Evolutionary conservation across 352 stramenopile genomes (phyloP).

Genomic region (Nannochloropsis limnetica): DNA sequence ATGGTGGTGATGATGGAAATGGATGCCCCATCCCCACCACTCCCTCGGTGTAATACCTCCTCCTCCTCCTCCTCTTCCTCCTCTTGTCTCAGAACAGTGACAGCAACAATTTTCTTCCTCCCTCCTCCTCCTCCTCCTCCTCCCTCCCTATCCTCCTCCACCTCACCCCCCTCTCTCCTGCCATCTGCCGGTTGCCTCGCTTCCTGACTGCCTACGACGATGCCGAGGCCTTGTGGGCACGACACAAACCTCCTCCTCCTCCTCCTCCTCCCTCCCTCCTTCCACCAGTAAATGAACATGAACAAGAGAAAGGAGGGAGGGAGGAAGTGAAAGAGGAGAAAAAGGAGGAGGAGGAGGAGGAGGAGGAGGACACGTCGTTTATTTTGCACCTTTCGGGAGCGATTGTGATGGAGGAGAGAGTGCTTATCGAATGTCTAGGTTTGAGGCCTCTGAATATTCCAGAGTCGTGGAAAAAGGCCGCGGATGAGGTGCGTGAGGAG

Average conservation of each 20-base stretch:
- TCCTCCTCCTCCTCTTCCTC: neutral
- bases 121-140: neutral
- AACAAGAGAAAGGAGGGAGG: neutral
- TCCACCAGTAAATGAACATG: neutral
- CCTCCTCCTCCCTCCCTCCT: neutral
- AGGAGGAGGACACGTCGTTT: neutral
- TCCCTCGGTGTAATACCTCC: neutral
- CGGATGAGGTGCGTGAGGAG: slow-evolving; percentile 1
- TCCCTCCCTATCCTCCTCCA: slow-evolving; percentile 7
- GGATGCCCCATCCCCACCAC: neutral
- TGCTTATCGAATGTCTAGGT: neutral
- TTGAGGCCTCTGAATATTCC: neutral
- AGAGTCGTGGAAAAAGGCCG: neutral
- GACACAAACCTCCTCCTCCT: neutral
- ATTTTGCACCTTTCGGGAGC: neutral
- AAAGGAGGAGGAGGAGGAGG: neutral
- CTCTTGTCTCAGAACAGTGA: neutral
- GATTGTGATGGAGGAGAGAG: neutral
- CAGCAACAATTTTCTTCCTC: neutral
- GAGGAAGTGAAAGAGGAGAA: neutral
- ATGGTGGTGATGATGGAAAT: neutral
- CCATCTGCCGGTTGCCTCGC: neutral
- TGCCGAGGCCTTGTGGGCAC: slow-evolving; percentile 5
- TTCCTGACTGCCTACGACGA: slow-evolving; percentile 20
- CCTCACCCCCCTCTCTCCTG: neutral